Evolutionary conservation across 2,329 filamentous ascomycete genomes (phyloP).

Genomic region (Pseudogymnoascus sp.): DNA sequence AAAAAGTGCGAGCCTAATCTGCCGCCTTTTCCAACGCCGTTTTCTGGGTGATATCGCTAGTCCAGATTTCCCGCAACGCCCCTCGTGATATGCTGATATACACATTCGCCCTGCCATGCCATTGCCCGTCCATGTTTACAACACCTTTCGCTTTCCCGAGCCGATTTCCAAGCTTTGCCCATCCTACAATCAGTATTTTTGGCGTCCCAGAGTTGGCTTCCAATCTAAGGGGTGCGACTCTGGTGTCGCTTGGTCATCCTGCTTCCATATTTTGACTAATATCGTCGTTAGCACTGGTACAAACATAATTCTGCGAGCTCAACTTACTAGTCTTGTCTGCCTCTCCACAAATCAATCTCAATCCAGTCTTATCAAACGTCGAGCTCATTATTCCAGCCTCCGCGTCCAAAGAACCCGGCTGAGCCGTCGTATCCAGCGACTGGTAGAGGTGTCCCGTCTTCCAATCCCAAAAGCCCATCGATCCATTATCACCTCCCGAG

Average conservation of each 20-base stretch:
- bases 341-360: slow-evolving; percentile 88
- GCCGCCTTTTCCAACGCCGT: slow-evolving; percentile 1
- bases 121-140: background rate
- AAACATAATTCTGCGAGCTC: background rate
- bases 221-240: slow-evolving; percentile 90
- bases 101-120: slow-evolving; percentile 9
- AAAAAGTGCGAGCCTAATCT: slow-evolving; percentile 8
- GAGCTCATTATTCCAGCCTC: slow-evolving; percentile 93
- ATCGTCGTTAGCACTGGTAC: slow-evolving; percentile 23
- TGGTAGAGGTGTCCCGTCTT: slow-evolving; percentile 93
- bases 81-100: slow-evolving; percentile 6
- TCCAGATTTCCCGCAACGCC: slow-evolving; percentile 1
- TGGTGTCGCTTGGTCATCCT: slow-evolving; percentile 81
- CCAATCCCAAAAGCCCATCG: slow-evolving; percentile 98
- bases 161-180: background rate
- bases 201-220: slow-evolving; percentile 72
- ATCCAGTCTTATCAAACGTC: slow-evolving; percentile 81
- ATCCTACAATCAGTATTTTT: slow-evolving; percentile 55
- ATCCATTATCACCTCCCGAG: slow-evolving; percentile 91
- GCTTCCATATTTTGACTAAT: slow-evolving; percentile 88
- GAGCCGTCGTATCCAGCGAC: slow-evolving; percentile 79
- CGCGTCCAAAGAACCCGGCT: slow-evolving; percentile 88
- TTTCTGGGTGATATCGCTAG: slow-evolving; percentile 10
- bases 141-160: background rate
- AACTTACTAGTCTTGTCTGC: slow-evolving; percentile 82